Conservation (phyloP, 1,284 basidiomycete genomes). For the Mycena sp. region DNA sequence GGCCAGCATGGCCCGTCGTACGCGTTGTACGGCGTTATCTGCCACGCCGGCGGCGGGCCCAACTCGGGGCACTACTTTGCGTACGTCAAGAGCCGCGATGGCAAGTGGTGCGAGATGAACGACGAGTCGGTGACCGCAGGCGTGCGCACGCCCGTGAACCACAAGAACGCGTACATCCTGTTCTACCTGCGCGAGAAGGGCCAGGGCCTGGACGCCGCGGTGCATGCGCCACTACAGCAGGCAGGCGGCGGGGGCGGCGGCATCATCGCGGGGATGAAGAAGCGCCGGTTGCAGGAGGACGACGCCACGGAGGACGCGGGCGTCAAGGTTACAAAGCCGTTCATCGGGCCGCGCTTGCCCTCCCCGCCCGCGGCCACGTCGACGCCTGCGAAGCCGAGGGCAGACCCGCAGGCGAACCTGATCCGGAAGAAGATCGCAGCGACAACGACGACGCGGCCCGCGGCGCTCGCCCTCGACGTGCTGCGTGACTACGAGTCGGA, state of each 20-base stretch:
- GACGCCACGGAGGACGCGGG: slow-evolving; percentile 60
- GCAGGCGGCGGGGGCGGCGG: slow-evolving; percentile 45
- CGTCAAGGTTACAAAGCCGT: slow-evolving; percentile 56
- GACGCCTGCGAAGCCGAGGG: slow-evolving; percentile 19
- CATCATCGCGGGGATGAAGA: slow-evolving; percentile 69
- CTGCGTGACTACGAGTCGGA: slow-evolving; percentile 57
- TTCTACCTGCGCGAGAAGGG: slow-evolving; percentile 90
- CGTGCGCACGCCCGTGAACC: slow-evolving; percentile 58
- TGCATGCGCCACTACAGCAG: slow-evolving; percentile 46
- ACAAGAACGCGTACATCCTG: slow-evolving; percentile 91
- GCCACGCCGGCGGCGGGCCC: slow-evolving; percentile 91
- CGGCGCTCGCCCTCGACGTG: slow-evolving; percentile 52
- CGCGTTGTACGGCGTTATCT: slow-evolving; percentile 91
- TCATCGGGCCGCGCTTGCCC: slow-evolving; percentile 75
- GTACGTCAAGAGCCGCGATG: slow-evolving; percentile 78
- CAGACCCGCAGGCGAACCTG: slow-evolving; percentile 68
- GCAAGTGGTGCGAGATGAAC: slow-evolving; percentile 93
- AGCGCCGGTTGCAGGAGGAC: slow-evolving; percentile 59
- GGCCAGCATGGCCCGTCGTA: slow-evolving; percentile 83
- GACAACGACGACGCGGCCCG: slow-evolving; percentile 48
- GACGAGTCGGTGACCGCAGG: slow-evolving; percentile 79
- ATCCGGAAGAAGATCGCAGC: slow-evolving; percentile 73
- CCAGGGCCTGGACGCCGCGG: slow-evolving; percentile 70
- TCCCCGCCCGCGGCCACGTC: slow-evolving; percentile 40
- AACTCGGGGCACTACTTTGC: slow-evolving; percentile 98